Base-by-base conservation (phyloP, 2,329 filamentous ascomycete genomes). In the Aspergillus candidus region DNA sequence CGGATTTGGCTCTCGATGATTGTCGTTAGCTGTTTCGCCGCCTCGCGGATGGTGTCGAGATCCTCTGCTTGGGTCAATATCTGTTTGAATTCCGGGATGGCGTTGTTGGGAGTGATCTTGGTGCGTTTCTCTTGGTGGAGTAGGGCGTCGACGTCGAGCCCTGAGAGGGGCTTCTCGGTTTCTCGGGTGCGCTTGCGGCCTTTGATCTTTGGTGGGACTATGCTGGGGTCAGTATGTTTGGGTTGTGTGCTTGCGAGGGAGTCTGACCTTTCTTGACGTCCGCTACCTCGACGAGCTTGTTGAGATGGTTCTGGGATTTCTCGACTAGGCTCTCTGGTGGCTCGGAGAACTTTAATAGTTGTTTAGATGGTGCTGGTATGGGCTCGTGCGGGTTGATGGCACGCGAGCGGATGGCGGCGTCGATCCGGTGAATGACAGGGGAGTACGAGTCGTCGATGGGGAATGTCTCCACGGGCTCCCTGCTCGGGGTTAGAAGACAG, bases 71-170 rank as follows among this genome's bases (percentile, higher is more conserved):
- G 69, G 1, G 73, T 73, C 12, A 97, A 73, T 3, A 83, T 77
- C 62, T 88, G 88, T 61, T 90, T 94, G 77, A 95, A 96, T 47
- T 91, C 87, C 0, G 93, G 89, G 4, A 97, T 81, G 1, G 90
- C 81, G 51, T 97, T 97, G 8, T 84, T 76, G 0, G 77, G 63
- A 7, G 79, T 77, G 44, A 86, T 82, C 35, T 71, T 74, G 35
- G 58, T 52, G 14, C 60, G 73, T 35, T 69, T 78, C 44, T 77
- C 72, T 46, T 74, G 70, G 36, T 78, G 77, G n/a, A 97, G 80
- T 2, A 97, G 78, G 4, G 81, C 82, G 47, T 90, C 85, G 32
- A 97, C 78, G 56, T 97, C 86, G 33, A 98, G 82, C 14, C 90
- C 90, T 0, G 91, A 97, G 7, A 95, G 78, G 0, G 93, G 93